A percentile compares a stretch with the other conserved stretches of the same genome.
phyloP scores from a whole-genome alignment of 1,284 basidiomycete genomes.

The Pisolithus thermaeus region DNA sequence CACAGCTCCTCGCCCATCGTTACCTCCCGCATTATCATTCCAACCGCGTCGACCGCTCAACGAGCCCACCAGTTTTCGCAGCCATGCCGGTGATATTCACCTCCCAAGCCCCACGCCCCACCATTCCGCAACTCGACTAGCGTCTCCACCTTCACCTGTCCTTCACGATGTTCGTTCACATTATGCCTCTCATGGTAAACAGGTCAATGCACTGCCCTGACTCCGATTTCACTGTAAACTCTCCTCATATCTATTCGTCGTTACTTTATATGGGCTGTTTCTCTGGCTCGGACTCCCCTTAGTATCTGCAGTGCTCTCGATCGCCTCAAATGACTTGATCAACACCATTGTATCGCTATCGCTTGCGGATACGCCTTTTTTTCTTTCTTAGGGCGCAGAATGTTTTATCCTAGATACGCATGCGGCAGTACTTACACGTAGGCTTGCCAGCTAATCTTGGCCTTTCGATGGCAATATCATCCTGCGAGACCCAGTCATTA shows the following conservation, averaged over 20 bases:
- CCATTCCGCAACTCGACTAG: constrained; percentile 24
- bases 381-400: constrained; percentile 17
- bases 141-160: constrained; percentile 27
- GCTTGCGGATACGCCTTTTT: constrained; percentile 15
- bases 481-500: constrained; percentile 24
- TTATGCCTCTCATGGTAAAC: constrained; percentile 33
- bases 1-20: constrained; percentile 20
- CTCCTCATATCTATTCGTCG: constrained; percentile 17
- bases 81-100: constrained; percentile 28
- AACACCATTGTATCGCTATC: constrained; percentile 29
- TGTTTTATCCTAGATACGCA: constrained; percentile 30
- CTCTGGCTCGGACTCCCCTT: constrained; percentile 18
- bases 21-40: constrained; percentile 26
- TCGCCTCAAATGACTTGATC: constrained; percentile 18
- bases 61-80: constrained; percentile 27
- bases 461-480: constrained; percentile 13
- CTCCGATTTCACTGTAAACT: background rate
- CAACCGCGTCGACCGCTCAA: constrained; percentile 31
- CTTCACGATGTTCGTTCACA: constrained; percentile 33
- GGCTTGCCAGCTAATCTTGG: constrained; percentile 21
- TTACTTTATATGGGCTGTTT: constrained; percentile 16
- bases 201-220: constrained; percentile 33
- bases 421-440: constrained; percentile 28
- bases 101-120: constrained; percentile 28
- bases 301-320: constrained; percentile 18